Evolutionary conservation across 1,284 basidiomycete species (phyloP).

Genomic region (Malassezia caprae): DNA sequence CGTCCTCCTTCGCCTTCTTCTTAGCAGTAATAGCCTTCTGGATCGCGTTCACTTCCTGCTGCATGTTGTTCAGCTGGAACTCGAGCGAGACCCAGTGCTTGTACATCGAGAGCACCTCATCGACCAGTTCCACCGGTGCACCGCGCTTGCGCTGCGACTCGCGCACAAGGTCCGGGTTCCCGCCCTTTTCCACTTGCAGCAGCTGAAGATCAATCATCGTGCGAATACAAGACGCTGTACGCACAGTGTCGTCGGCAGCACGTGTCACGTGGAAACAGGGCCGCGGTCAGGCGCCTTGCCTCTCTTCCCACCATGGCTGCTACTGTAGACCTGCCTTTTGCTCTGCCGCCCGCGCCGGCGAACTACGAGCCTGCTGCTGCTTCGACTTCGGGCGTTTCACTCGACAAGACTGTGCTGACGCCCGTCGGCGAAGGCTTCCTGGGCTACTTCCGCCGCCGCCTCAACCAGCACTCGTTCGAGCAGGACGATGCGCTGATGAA

Average conservation of each 20-base stretch:
- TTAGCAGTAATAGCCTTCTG: constrained; percentile 89
- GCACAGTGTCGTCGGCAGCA: background rate
- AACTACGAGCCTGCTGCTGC: constrained; percentile 36
- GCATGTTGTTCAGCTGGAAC: constrained; percentile 66
- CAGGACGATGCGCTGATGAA: constrained; percentile 38
- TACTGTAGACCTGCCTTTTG: constrained; percentile 34
- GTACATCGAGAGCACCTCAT: constrained; percentile 86
- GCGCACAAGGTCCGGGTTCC: constrained; percentile 81
- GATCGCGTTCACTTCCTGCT: constrained; percentile 74
- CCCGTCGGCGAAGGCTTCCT: constrained; percentile 42
- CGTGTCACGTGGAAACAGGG: background rate
- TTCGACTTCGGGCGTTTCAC: constrained; percentile 25
- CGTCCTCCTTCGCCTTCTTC: constrained; percentile 86
- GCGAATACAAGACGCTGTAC: background rate
- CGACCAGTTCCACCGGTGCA: constrained; percentile 77
- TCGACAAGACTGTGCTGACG: constrained; percentile 25
- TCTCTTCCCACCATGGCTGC: constrained; percentile 29
- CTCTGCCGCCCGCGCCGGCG: constrained; percentile 35
- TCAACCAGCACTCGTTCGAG: constrained; percentile 37
- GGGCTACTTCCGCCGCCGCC: constrained; percentile 35
- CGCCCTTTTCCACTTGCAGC: constrained; percentile 56
- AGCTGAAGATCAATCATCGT: constrained; percentile 32
- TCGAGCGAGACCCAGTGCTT: constrained; percentile 80
- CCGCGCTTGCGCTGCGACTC: constrained; percentile 88
- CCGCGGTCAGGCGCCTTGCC: background rate